Evolutionary conservation across 495 filamentous ascomycete species (phyloP).

Genomic region (Penicillium salamii): DNA sequence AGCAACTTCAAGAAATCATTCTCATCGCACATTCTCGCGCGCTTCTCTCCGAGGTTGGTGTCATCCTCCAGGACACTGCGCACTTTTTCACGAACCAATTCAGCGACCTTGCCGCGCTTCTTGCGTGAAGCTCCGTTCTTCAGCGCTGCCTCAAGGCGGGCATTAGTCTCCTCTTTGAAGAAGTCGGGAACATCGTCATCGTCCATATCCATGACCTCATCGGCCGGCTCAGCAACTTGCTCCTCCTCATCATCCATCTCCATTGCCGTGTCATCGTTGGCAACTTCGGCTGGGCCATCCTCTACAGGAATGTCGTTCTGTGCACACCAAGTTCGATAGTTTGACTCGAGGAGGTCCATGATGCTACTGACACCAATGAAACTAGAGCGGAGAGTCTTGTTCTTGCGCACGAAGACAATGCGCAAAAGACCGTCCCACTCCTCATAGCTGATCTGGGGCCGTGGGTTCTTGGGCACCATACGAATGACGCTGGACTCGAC

Average conservation of each 20-base stretch:
- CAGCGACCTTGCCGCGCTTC: conserved; percentile 70
- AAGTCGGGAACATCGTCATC: conserved; percentile 69
- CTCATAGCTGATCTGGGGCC: conserved; percentile 84
- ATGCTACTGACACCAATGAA: conserved; percentile 76
- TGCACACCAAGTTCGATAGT: conserved; percentile 87
- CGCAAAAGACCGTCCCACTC: conserved; percentile 92
- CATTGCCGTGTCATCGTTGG: conserved; percentile 39
- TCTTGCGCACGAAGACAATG: conserved; percentile 76
- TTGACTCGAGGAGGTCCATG: conserved; percentile 75
- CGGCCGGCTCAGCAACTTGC: conserved; percentile 37
- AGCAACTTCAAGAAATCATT: conserved; percentile 79
- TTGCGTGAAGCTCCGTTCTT: conserved; percentile 54
- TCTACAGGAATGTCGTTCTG: conserved; percentile 76
- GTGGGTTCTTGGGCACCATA: conserved; percentile 73
- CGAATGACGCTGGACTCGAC: conserved; percentile 84
- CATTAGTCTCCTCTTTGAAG: conserved; percentile 65
- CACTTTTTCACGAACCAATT: conserved; percentile 79
- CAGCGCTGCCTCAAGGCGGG: conserved; percentile 37
- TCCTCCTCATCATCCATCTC: conserved; percentile 42
- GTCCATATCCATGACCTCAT: conserved; percentile 54
- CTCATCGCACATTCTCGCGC: conserved; percentile 83
- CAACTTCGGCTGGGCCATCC: conserved; percentile 55
- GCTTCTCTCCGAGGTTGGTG: conserved; percentile 73
- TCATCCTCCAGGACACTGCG: conserved; percentile 72
- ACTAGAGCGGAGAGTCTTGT: conserved; percentile 72